These are phyloP conservation scores for Toxicodendron radicans DNA, from an alignment of 345 rosid species.

Conservation along the genomic window DNA sequence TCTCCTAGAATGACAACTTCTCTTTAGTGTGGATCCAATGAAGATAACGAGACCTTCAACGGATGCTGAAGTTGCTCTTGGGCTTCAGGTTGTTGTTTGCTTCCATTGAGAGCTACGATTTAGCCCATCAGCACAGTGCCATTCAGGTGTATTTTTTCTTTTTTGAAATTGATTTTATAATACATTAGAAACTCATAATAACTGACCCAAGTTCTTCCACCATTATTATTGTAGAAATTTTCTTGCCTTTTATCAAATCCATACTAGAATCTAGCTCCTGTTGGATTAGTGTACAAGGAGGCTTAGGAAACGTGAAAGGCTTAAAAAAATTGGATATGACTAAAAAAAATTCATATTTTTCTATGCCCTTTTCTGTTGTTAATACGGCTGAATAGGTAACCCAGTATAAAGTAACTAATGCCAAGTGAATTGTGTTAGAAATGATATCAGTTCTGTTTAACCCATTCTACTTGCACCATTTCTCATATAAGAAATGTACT, in stretches of 20 bases:
- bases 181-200: too few species aligned
- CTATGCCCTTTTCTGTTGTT: too few species aligned
- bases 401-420: not conserved
- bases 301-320: not conserved
- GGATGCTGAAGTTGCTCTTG: too few species aligned
- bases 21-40: slow-evolving; percentile 79
- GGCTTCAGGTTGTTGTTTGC: slow-evolving; percentile 92
- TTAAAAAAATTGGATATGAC: not conserved
- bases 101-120: slow-evolving; percentile 70
- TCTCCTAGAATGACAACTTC: too few species aligned
- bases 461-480: not conserved
- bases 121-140: slow-evolving; percentile 85
- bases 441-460: not conserved
- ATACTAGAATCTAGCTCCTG: not conserved
- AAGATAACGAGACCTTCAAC: slow-evolving; percentile 82
- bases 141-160: slow-evolving; percentile 42
- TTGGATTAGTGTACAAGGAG: not conserved
- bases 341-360: too few species aligned
- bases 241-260: not conserved
- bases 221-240: too few species aligned
- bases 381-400: too few species aligned
- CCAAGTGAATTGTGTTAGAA: too few species aligned
- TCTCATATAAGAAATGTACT: not conserved
- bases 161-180: too few species aligned
- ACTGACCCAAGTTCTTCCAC: not conserved